Base-by-base conservation (phyloP, 768 basidiomycete genomes). In the Tulasnella sp. region DNA sequence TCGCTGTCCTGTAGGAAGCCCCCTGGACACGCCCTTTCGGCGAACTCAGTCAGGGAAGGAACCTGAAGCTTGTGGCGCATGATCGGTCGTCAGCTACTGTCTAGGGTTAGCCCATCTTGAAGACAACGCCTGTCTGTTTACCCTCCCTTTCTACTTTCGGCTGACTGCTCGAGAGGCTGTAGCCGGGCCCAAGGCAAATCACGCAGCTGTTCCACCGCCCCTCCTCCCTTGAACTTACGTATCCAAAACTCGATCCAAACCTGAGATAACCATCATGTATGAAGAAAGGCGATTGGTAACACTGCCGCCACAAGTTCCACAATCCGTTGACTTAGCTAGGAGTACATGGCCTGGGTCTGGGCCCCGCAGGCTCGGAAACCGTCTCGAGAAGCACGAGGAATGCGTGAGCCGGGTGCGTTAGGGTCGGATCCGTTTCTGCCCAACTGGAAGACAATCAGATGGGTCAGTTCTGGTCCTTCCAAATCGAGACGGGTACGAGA, bases 21-120 rank as follows among this genome's bases (percentile, higher is more conserved):
- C 31, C 60, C 20, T 31, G 1, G 60, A 12, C 24, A 28, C 3
- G 31, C 60, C 60, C 60, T 64, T 64, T 64, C 60, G 60, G 60
- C 60, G n/a, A 64, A 64, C 60, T 64, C 60, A 64, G 60, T 64
- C 60, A 64, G 60, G 60, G 60, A 24, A 31, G 24, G n/a, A 16
- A 18, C 14, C n/a, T 5, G n/a, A 31, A 64, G 54, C 60, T 64
- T 28, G 60, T 64, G 60, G n/a, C 60, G 31, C 24, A 8, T 24
- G n/a, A n/a, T n/a, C n/a, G n/a, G 5, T 64, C 60, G 9, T 28
- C 12, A 64, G 60, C 60, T 24, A 31, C 60, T 64, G 28, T 64
- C 8, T 64, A 7, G n/a, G 60, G 31, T 64, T 28, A 28, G 60
- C 20, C 48, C 48, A 6, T 50, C 22, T 20, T 22, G 16, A 16